phyloP scores from a whole-genome alignment of 306 rosid genomes.

The Corylus heterophylla region DNA sequence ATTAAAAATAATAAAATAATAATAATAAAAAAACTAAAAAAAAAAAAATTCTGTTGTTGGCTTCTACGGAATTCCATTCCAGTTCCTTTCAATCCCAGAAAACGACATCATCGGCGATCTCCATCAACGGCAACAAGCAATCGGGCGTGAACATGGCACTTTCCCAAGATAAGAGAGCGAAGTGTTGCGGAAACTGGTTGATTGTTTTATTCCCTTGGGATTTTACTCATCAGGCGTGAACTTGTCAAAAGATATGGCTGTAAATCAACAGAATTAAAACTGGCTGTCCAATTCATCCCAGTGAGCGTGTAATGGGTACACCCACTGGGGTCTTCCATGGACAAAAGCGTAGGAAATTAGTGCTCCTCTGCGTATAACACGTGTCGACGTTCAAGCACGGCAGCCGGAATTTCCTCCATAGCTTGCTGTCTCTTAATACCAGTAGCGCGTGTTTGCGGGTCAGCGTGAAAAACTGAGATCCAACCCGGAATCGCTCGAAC shows the following conservation, averaged over 20 bases:
- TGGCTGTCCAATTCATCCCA: constrained; percentile 66
- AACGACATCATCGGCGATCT: constrained; percentile 52
- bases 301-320: constrained; percentile 62
- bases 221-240: too few relatives aligned
- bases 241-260: too few relatives aligned
- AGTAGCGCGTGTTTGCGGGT: constrained; percentile 42
- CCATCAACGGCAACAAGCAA: constrained; percentile 44
- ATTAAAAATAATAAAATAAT: too few relatives aligned
- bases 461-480: constrained; percentile 59
- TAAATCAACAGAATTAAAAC: constrained; percentile 37
- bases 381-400: constrained; percentile 49
- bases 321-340: constrained; percentile 54
- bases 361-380: constrained; percentile 68
- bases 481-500: constrained; percentile 50
- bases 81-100: constrained; percentile 41
- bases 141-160: constrained; percentile 48
- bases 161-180: too few relatives aligned
- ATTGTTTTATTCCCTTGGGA: too few relatives aligned
- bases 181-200: too few relatives aligned
- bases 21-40: too few relatives aligned
- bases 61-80: too few relatives aligned
- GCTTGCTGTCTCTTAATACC: constrained; percentile 41
- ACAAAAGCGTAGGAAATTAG: constrained; percentile 62
- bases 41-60: too few relatives aligned
- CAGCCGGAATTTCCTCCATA: constrained; percentile 59